Evolutionary conservation across 1,284 basidiomycete genomes (phyloP).

Genomic region (Puccinia sorghi): DNA sequence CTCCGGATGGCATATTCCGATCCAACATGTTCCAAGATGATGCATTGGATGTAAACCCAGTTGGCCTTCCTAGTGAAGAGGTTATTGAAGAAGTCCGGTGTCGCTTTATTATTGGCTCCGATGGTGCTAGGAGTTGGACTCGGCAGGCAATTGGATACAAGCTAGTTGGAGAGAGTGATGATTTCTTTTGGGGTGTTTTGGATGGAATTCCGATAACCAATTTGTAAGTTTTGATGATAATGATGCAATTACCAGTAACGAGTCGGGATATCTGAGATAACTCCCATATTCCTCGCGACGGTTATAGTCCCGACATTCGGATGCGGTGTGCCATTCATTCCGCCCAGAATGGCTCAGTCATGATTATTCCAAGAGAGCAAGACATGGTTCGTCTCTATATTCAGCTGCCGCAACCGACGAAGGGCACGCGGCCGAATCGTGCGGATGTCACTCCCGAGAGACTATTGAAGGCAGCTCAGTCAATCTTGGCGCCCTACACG

Average conservation of each 20-base stretch:
- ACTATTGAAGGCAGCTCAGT: constrained; percentile 67
- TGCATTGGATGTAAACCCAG: constrained; percentile 36
- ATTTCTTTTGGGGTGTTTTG: constrained; percentile 50
- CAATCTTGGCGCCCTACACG: constrained; percentile 69
- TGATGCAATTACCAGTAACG: neutral
- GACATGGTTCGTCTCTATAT: constrained; percentile 74
- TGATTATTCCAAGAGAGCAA: constrained; percentile 71
- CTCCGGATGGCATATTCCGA: constrained; percentile 49
- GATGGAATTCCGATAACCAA: constrained; percentile 47
- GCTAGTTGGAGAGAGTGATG: constrained; percentile 68
- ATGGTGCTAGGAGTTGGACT: constrained; percentile 78
- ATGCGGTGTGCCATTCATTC: constrained; percentile 70
- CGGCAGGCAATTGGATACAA: constrained; percentile 68
- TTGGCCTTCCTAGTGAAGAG: constrained; percentile 35
- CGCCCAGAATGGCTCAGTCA: constrained; percentile 64
- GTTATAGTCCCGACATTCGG: constrained; percentile 69
- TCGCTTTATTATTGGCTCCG: constrained; percentile 66
- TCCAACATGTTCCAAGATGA: constrained; percentile 51
- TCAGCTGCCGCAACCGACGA: constrained; percentile 64
- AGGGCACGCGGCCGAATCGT: constrained; percentile 62
- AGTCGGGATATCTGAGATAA: constrained; percentile 10
- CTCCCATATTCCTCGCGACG: neutral
- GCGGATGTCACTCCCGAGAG: constrained; percentile 65
- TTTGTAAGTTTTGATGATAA: constrained; percentile 31
- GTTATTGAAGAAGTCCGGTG: constrained; percentile 36